Evolutionary conservation across 176 grass and related monocot species (phyloP), one percentile per base, ranked within the genome.

Genomic region (Areca catechu): DNA sequence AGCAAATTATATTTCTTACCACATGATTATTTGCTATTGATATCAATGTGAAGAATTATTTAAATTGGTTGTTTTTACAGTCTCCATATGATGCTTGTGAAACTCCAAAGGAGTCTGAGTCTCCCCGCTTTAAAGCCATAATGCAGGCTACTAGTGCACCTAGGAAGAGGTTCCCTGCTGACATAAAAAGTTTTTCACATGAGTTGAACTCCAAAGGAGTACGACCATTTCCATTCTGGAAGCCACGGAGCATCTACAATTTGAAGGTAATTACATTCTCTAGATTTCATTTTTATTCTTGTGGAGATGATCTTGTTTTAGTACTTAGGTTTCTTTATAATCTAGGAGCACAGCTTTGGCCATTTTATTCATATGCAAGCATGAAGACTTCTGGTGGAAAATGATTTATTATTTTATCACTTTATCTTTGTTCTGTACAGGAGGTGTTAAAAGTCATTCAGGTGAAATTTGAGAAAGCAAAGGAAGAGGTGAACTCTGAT

Each of bases 141-240:
- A 98, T 98, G 88, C 93, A 98, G 80, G 88, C 93, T 43, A 98
- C 93, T 21, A 98, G 93, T 80, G 93, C 84, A 61, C 93, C 93
- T 5, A 88, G 88, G 73, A 98, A 98, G 81, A 92, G 82, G 77
- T 61, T 63, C 22, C 93, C 93, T 70, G 70, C 67, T 56, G 93
- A 98, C 78, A 88, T 98, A 62, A 98, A 98, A 76, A 92, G 86
- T 70, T 98, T 85, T 76, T 98, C 93, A 6, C 93, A 98, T 61
- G 93, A 98, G 67, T 81, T 98, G 70, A 92, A 91, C 61, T 98
- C 93, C 63, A 98, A 92, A 92, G 93, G 93, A 60, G 93, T 98
- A 50, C 82, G 88, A 7, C 93, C 93, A 50, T 98, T 88, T 59
- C 93, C 93, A 54, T 98, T 98, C 69, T 92, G 70, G 87, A 98